Conservation (phyloP, 140 eudicot species). For the Senecio squalidus region DNA sequence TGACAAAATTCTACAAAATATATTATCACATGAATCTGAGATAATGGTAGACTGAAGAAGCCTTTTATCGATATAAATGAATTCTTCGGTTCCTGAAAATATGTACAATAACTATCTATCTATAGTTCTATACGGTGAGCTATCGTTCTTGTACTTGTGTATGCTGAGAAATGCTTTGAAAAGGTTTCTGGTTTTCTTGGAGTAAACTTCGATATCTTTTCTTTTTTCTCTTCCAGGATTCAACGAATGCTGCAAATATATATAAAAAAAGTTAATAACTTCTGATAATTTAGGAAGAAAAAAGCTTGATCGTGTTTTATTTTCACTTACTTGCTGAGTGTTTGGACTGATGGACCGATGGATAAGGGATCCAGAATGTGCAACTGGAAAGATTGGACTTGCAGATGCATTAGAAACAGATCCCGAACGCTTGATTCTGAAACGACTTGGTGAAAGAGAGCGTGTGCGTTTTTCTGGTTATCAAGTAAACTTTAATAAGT, state of each 20-base stretch:
- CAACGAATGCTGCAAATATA: conserved; percentile 14
- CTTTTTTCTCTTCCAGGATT: conserved; percentile 38
- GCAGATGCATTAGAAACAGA: conserved; percentile 31
- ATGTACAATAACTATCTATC: conserved; percentile 13
- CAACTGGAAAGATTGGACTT: conserved; percentile 32
- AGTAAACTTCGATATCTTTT: conserved; percentile 44
- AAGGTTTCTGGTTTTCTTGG: conserved; percentile 53
- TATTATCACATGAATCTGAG: too few relatives aligned
- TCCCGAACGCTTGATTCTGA: conserved; percentile 50
- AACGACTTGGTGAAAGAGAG: conserved; percentile 48
- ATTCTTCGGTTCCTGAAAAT: not conserved
- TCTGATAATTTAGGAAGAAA: too few relatives aligned
- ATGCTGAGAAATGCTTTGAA: conserved; percentile 50
- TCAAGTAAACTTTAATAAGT: conserved; percentile 1
- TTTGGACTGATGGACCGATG: conserved; percentile 43
- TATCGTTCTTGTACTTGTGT: conserved; percentile 38
- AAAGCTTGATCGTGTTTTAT: too few relatives aligned
- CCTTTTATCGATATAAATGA: not conserved
- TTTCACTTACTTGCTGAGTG: conserved; percentile 34
- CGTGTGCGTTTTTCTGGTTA: conserved; percentile 49
- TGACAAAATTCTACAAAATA: too few relatives aligned
- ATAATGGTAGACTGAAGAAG: not conserved
- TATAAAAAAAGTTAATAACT: not conserved
- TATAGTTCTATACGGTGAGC: conserved; percentile 12
- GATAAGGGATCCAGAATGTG: conserved; percentile 37